Evolutionary conservation across 1,139 yeast species (phyloP).

Genomic region (Schwanniomyces etchellsii): DNA sequence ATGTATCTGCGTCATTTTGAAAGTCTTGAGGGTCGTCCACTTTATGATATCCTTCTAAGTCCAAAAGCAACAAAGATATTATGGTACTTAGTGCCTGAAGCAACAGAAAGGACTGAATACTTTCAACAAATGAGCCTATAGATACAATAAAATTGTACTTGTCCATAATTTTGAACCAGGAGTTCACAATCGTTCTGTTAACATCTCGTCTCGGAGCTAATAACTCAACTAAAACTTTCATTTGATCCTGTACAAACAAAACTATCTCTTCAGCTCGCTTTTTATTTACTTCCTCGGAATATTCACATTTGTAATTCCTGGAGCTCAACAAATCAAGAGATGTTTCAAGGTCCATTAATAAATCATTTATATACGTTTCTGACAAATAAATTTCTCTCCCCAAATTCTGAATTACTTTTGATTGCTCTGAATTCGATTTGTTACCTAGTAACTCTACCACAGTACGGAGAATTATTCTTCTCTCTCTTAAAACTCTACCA

Average conservation of each 20-base stretch:
- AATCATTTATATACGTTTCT: slow-evolving; percentile 4
- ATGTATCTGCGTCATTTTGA: slow-evolving; percentile 36
- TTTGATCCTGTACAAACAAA: slow-evolving; percentile 31
- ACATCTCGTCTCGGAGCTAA: slow-evolving; percentile 28
- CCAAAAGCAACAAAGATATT: slow-evolving; percentile 46
- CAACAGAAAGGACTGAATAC: slow-evolving; percentile 31
- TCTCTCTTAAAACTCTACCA: slow-evolving; percentile 37
- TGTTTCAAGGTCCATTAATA: slow-evolving; percentile 5
- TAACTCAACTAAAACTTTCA: slow-evolving; percentile 42
- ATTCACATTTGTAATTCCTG: slow-evolving; percentile 10
- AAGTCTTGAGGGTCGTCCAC: slow-evolving; percentile 16
- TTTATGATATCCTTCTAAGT: slow-evolving; percentile 45
- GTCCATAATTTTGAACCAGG: slow-evolving; percentile 57
- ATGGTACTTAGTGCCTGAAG: slow-evolving; percentile 45
- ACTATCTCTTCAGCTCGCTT: slow-evolving; percentile 29
- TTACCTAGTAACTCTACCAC: slow-evolving; percentile 32
- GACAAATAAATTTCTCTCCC: slow-evolving; percentile 28
- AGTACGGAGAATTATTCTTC: slow-evolving; percentile 39
- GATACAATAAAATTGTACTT: slow-evolving; percentile 32
- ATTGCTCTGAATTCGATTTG: slow-evolving; percentile 24
- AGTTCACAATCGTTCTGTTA: slow-evolving; percentile 22
- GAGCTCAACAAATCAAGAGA: slow-evolving; percentile 6
- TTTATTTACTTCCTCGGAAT: slow-evolving; percentile 15
- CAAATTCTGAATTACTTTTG: slow-evolving; percentile 30
- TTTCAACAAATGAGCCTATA: slow-evolving; percentile 21